Conservation (phyloP, 371 early-diverging fungal species). For the Mucor mucedo region DNA sequence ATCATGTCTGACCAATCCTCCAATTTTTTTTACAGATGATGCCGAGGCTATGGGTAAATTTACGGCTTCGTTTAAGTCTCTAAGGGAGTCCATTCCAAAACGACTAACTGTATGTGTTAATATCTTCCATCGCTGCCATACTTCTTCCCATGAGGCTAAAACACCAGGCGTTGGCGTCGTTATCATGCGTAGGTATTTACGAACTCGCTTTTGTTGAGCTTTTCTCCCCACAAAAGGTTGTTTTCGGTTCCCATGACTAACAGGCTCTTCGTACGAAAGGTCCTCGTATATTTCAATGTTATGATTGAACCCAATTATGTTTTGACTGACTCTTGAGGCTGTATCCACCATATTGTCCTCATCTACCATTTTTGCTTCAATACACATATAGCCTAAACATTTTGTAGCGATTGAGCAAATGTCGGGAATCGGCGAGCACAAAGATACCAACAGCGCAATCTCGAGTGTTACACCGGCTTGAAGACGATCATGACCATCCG, state of each 20-base stretch:
- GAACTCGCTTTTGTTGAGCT: constrained; percentile 77
- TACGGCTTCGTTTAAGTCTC: constrained; percentile 14
- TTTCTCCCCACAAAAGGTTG: constrained; percentile 64
- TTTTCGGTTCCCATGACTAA: constrained; percentile 17
- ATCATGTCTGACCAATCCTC: constrained; percentile 31
- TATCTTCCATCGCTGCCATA: constrained; percentile 75
- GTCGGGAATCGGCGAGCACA: constrained; percentile 77
- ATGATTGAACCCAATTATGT: constrained; percentile 58
- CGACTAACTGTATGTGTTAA: constrained; percentile 41
- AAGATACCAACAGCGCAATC: constrained; percentile 70
- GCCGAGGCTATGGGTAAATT: background rate
- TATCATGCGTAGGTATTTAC: constrained; percentile 69
- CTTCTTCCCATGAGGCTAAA: constrained; percentile 84
- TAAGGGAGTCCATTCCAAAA: constrained; percentile 26
- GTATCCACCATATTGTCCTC: constrained; percentile 37
- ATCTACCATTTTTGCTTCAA: constrained; percentile 61
- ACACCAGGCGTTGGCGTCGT: constrained; percentile 70
- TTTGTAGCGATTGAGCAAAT: constrained; percentile 60
- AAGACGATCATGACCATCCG: constrained; percentile 64
- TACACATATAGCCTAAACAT: constrained; percentile 62
- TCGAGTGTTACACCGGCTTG: constrained; percentile 73
- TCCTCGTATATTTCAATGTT: constrained; percentile 76
- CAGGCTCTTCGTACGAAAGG: constrained; percentile 55
- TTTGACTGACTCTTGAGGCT: constrained; percentile 30
- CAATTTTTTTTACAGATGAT: constrained; percentile 30